Conservation (phyloP, 768 basidiomycete genomes). For the Cystoderma amianthinum region DNA sequence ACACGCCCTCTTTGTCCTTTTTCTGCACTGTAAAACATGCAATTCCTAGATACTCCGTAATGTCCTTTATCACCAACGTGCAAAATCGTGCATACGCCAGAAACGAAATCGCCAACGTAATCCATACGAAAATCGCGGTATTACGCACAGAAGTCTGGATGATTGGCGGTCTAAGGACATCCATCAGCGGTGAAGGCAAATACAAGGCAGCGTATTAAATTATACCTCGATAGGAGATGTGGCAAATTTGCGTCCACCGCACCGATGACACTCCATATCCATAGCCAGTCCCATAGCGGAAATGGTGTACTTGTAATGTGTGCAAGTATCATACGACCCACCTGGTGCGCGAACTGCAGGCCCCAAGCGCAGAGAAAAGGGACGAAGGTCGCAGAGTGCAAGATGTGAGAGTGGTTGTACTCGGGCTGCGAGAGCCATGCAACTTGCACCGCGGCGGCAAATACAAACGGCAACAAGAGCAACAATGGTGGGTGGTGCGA, state of each 20-base stretch:
- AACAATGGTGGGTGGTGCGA: constrained; percentile 51
- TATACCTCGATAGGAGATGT: constrained; percentile 58
- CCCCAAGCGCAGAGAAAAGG: constrained; percentile 94
- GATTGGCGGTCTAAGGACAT: constrained; percentile 45
- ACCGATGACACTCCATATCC: constrained; percentile 73
- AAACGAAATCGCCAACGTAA: constrained; percentile 63
- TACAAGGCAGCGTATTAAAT: constrained; percentile 8
- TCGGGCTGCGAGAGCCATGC: constrained; percentile 76
- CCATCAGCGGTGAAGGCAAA: not conserved
- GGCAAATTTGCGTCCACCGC: constrained; percentile 82
- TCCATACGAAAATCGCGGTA: constrained; percentile 65
- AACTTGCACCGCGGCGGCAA: constrained; percentile 65
- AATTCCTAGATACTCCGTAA: constrained; percentile 89
- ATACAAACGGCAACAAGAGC: constrained; percentile 74
- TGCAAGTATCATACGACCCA: constrained; percentile 87
- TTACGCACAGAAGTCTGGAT: constrained; percentile 63
- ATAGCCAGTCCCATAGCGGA: constrained; percentile 84
- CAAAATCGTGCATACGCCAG: constrained; percentile 73
- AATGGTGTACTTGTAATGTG: constrained; percentile 83
- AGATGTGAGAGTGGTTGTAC: constrained; percentile 53
- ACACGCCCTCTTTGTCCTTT: constrained; percentile 65
- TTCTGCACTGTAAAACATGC: constrained; percentile 92
- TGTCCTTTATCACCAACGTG: constrained; percentile 75
- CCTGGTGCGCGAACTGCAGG: constrained; percentile 84
- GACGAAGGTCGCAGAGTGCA: constrained; percentile 72